Evolutionary conservation across 2,329 filamentous ascomycete species (phyloP), one percentile per base, ranked within the genome.

Genomic region (Simplicillium sp.): DNA sequence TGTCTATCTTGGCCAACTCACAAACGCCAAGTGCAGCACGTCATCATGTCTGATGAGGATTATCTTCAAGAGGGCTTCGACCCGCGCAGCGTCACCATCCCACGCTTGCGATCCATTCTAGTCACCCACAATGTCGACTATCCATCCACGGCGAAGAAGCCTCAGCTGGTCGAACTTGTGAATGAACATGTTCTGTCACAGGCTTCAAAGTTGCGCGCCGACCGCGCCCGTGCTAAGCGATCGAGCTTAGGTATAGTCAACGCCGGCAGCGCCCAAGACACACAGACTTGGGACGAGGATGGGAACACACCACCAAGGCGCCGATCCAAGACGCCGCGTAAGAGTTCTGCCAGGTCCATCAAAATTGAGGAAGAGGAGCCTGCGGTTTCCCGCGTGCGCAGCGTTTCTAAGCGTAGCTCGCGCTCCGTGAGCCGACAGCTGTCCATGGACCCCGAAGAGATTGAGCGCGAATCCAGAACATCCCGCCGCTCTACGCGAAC

Each of bases 31-130:
- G 20, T 5, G 20, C 9, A 25, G 20, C 20, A 25, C 20, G 20
- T 25, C 20, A 25, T 25, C 20, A 25, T 25, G 20, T 5, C 20
- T 54, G 67, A 77, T 48, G 85, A 89, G 50, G 84, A 87, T 50
- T 98, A 97, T 59, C 80, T 97, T 28, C 80, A 89, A 56, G 75
- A 86, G 41, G 86, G 77, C 53, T 97, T 96, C 59, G 87, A 98
- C 59, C 80, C 92, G 15, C 73, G 75, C 56, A 78, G 75, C 48
- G 76, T 97, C 48, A 97, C 88, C 2, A 80, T 97, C 38, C 88
- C 92, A 20, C 84, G 84, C 36, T 71, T 98, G 52, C 86, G 92
- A 54, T 90, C 85, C 37, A 94, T 97, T 49, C 78, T 98, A 43
- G 85, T 97, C 54, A 84, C 80, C 49, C 87, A 98, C 66, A 84